Conservation (phyloP, 176 grass and related monocot genomes). For the Hsuehochloa calcarea region DNA sequence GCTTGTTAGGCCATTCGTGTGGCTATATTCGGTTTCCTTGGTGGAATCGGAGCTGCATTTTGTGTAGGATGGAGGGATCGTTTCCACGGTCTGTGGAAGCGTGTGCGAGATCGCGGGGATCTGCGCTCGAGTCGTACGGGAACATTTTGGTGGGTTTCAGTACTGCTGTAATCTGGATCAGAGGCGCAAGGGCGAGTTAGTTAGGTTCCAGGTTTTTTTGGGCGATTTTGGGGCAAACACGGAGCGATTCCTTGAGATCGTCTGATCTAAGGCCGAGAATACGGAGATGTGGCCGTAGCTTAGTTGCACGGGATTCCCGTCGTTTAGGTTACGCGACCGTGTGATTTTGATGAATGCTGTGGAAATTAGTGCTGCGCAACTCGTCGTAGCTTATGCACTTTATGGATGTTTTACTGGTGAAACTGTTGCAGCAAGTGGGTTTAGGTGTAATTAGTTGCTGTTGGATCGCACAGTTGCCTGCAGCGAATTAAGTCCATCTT, state of each 20-base stretch:
- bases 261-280: conserved; percentile 5
- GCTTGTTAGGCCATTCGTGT: background rate
- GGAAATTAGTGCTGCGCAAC: background rate
- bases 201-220: background rate
- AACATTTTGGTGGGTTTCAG: background rate
- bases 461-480: background rate
- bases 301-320: background rate
- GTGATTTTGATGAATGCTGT: background rate
- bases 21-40: background rate
- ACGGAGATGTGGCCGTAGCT: background rate
- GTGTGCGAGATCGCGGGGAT: conserved; percentile 8
- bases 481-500: background rate
- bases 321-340: background rate
- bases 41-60: conserved; percentile 13
- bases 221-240: background rate
- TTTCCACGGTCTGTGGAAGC: background rate
- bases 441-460: background rate
- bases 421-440: background rate
- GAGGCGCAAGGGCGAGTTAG: background rate
- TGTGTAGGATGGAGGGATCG: background rate
- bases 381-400: background rate
- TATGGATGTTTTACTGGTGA: background rate
- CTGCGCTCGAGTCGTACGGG: background rate
- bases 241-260: background rate
- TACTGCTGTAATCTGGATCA: background rate